Conservation (phyloP, 176 grass and related monocot genomes). For the Avena insularis region DNA sequence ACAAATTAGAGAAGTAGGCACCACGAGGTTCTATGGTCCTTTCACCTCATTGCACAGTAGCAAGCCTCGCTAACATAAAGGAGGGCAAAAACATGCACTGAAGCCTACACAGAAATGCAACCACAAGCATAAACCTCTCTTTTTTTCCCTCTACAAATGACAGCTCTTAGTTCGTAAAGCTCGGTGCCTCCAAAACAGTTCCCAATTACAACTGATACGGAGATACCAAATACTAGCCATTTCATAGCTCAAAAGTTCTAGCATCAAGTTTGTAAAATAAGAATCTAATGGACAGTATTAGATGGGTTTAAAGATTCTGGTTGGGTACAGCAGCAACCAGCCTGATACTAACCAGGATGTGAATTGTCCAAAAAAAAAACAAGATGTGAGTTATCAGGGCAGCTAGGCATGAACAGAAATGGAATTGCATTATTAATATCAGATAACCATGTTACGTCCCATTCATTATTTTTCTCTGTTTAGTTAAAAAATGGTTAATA, state of each 20-base stretch:
- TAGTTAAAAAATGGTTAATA: no score
- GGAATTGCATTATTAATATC: neutral
- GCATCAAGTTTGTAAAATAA: conserved; percentile 17
- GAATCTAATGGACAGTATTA: neutral
- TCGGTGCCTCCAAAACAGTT: neutral
- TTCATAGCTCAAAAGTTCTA: conserved; percentile 14
- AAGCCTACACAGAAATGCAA: neutral
- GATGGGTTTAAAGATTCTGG: neutral
- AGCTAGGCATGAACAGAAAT: neutral
- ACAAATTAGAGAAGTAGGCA: conserved; percentile 18
- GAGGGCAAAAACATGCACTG: neutral
- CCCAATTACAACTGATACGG: neutral
- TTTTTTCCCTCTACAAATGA: neutral
- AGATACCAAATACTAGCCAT: conserved; percentile 18
- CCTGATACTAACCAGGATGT: neutral
- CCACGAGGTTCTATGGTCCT: neutral
- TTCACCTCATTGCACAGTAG: neutral
- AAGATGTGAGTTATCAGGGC: neutral
- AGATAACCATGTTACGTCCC: neutral
- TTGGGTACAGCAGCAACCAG: neutral
- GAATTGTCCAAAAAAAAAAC: neutral
- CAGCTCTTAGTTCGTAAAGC: neutral
- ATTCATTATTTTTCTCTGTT: conserved; percentile 1
- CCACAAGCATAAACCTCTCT: neutral
- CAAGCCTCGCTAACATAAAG: conserved; percentile 20